Evolutionary conservation across 2,329 filamentous ascomycete species (phyloP).

Genomic region (Aspergillus awamori): DNA sequence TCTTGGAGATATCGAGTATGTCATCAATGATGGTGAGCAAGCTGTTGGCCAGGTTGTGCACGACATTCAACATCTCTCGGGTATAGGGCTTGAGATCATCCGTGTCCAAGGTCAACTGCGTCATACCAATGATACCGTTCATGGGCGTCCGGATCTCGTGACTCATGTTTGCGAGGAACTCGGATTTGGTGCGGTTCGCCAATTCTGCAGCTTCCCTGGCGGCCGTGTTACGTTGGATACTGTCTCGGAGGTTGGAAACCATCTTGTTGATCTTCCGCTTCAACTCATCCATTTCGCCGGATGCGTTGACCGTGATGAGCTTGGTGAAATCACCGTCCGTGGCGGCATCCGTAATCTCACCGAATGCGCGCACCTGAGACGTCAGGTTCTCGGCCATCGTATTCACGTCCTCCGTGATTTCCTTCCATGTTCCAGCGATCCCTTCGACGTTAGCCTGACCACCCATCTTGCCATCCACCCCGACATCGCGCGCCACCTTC

Average conservation of each 20-base stretch:
- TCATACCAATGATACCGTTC: constrained; percentile 99
- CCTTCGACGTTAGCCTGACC: constrained; percentile 94
- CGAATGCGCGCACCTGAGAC: constrained; percentile 95
- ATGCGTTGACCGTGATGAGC: constrained; percentile 93
- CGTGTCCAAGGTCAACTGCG: constrained; percentile 91
- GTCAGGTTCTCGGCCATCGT: constrained; percentile 88
- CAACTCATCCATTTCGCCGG: constrained; percentile 97
- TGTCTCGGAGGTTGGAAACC: constrained; percentile 93
- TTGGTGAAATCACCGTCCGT: constrained; percentile 98
- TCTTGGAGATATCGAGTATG: constrained; percentile 69
- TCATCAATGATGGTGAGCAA: constrained; percentile 94
- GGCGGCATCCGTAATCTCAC: constrained; percentile 96
- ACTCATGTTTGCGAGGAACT: constrained; percentile 98
- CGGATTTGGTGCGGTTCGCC: constrained; percentile 97
- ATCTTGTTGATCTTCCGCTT: constrained; percentile 99
- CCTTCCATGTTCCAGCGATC: constrained; percentile 93
- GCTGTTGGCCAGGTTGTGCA: constrained; percentile 95
- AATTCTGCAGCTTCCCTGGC: constrained; percentile 94
- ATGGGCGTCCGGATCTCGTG: constrained; percentile 97
- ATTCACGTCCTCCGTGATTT: constrained; percentile 96
- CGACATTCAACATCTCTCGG: constrained; percentile 97
- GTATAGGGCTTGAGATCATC: constrained; percentile 93
- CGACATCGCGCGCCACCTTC: constrained; percentile 92
- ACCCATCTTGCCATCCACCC: constrained; percentile 97
- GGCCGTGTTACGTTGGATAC: constrained; percentile 94